Evolutionary conservation across 495 filamentous ascomycete species (phyloP), one percentile per base, ranked within the genome.

Genomic region (Staphylotrichum tortipilum): DNA sequence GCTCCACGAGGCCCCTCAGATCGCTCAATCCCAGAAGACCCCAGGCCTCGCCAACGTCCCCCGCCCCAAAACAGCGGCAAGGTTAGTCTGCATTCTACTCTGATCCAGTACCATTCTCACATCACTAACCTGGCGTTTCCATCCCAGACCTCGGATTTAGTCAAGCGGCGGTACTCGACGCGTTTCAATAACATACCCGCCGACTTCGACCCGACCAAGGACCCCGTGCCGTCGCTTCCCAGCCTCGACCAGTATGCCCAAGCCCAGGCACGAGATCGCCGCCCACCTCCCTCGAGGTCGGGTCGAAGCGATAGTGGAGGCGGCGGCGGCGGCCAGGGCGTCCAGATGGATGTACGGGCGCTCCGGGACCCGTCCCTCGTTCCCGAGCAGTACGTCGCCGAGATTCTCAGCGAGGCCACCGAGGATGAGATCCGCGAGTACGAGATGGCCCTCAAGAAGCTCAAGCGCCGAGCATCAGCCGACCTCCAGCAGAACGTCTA

Each of bases 401-500:
- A 75, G 37, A 72, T 94, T 14, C 79, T 99, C 15, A 81, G 88
- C 55, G 88, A 95, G 61, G 90, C 92, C 17, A 88, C 88, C n/a
- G 94, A 95, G 63, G 79, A 88, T 57, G 90, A 96, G 53, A 94
- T 99, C 44, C 80, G 80, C 33, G 81, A 89, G 33, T 99, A 83
- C 64, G 86, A 94, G 58, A 61, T 71, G 35, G 79, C 78, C 10
- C 71, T 99, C 29, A 78, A 80, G 53, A 88, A 88, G 59, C 73
- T 91, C 40, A 88, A 90, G 60, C 82, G 81, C 54, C 79, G 87
- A 30, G 90, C 89, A 1, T 89, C 89, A 3, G 81, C 81, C 26
- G 89, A 97, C 59, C 75, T 99, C 9, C 94, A 97, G 60, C 86
- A 94, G 58, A 99, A 89, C 71, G 88, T 99, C 28, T 95, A 91